Evolutionary conservation across 192 early-diverging fungal genomes (phyloP).

Genomic region (Phlyctochytrium arcticum): DNA sequence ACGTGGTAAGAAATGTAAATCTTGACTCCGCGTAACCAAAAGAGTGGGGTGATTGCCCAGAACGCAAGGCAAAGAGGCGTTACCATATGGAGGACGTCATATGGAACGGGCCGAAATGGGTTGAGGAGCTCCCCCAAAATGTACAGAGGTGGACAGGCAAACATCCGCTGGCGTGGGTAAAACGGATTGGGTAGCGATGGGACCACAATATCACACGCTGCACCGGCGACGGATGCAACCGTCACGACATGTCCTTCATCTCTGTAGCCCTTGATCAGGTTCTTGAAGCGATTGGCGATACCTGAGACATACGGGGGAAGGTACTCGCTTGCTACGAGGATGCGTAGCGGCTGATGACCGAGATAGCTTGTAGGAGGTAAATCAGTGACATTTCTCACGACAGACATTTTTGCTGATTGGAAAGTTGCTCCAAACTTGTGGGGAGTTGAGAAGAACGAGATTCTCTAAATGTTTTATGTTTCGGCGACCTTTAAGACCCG

Average conservation of each 20-base stretch:
- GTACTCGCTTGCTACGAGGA: slow-evolving; percentile 51
- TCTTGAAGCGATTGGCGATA: slow-evolving; percentile 51
- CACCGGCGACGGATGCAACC: slow-evolving; percentile 31
- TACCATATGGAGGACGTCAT: slow-evolving; percentile 48
- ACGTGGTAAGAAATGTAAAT: slow-evolving; percentile 56
- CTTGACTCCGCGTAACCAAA: slow-evolving; percentile 37
- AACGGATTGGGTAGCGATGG: slow-evolving; percentile 38
- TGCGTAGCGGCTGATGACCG: slow-evolving; percentile 38
- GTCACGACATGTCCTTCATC: slow-evolving; percentile 46
- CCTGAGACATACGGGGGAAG: slow-evolving; percentile 51
- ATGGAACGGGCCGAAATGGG: slow-evolving; percentile 31
- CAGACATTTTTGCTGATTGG: too few relatives aligned
- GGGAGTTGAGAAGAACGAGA: too few relatives aligned
- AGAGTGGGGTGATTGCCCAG: slow-evolving; percentile 33
- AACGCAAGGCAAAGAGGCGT: slow-evolving; percentile 40
- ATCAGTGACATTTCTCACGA: too few relatives aligned
- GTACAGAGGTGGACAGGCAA: slow-evolving; percentile 37
- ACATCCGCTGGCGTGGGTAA: slow-evolving; percentile 46
- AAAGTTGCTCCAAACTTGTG: too few relatives aligned
- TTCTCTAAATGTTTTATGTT: too few relatives aligned
- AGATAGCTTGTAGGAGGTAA: too few relatives aligned
- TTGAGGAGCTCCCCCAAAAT: slow-evolving; percentile 39
- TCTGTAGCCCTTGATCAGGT: slow-evolving; percentile 39
- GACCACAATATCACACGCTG: slow-evolving; percentile 40
- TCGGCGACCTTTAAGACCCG: too few relatives aligned